Evolutionary conservation across 768 basidiomycete species (phyloP).

Genomic region (Pulveroboletus sp.): DNA sequence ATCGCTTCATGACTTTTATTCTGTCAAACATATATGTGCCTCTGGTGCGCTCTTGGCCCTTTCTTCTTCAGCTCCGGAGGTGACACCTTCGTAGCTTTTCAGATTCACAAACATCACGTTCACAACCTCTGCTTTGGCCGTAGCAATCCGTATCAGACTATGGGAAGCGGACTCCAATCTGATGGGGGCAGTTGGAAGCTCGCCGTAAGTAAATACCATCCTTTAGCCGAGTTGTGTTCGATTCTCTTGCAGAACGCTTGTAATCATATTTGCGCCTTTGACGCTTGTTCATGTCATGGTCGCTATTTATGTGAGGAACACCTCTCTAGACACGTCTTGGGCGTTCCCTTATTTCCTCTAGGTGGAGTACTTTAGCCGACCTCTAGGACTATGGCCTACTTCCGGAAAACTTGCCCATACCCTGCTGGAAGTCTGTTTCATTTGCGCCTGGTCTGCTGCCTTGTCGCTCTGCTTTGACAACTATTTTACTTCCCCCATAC

Average conservation of each 20-base stretch:
- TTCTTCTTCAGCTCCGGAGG: constrained; percentile 1
- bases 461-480: constrained; percentile 89
- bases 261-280: constrained; percentile 81
- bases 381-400: constrained; percentile 88
- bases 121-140: constrained; percentile 70
- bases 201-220: constrained; percentile 49
- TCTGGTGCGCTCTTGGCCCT: constrained; percentile 44
- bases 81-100: constrained; percentile 53
- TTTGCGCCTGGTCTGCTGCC: constrained; percentile 90
- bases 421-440: constrained; percentile 82
- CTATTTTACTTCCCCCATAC: constrained; percentile 81
- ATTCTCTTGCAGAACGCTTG: constrained; percentile 51
- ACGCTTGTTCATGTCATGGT: constrained; percentile 82
- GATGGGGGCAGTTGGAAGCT: constrained; percentile 76
- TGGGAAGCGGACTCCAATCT: constrained; percentile 47
- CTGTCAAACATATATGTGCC: constrained; percentile 75
- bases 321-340: constrained; percentile 4
- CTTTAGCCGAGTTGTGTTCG: background rate
- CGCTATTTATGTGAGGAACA: constrained; percentile 70
- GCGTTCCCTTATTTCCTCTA: constrained; percentile 29
- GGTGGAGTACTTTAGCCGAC: constrained; percentile 91
- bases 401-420: constrained; percentile 84
- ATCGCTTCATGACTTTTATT: constrained; percentile 59
- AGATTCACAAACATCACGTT: constrained; percentile 81
- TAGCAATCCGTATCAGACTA: constrained; percentile 70